Evolutionary conservation across 1,284 basidiomycete species (phyloP).

Genomic region (Agaricales sp.): DNA sequence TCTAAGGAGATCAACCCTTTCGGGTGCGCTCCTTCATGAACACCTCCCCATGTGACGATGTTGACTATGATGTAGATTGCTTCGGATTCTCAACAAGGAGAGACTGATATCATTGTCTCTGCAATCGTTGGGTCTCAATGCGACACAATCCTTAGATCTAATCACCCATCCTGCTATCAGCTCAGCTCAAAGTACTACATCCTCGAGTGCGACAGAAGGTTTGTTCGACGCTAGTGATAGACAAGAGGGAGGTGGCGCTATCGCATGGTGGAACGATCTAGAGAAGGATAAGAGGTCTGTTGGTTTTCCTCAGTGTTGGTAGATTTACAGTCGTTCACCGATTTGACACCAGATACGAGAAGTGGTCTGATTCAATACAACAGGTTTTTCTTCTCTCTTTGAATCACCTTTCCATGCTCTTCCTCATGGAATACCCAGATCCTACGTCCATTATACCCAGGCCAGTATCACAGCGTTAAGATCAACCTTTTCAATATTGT

Average conservation of each 20-base stretch:
- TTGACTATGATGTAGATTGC: not conserved
- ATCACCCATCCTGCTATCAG: conserved; percentile 55
- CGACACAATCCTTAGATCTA: conserved; percentile 40
- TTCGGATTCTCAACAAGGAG: conserved; percentile 56
- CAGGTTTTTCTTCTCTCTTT: conserved; percentile 25
- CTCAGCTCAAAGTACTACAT: conserved; percentile 31
- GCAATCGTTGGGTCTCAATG: conserved; percentile 44
- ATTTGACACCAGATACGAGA: conserved; percentile 37
- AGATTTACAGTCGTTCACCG: not conserved
- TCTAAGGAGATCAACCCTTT: conserved; percentile 65
- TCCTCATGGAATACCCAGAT: conserved; percentile 33
- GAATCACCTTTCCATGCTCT: conserved; percentile 2
- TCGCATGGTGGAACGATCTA: conserved; percentile 87
- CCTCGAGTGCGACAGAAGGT: conserved; percentile 18
- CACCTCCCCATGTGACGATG: not conserved
- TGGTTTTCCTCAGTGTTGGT: not conserved
- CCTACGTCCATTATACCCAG: conserved; percentile 62
- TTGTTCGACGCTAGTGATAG: conserved; percentile 72
- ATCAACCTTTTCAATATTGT: conserved; percentile 79
- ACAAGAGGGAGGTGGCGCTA: conserved; percentile 63
- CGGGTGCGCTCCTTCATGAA: conserved; percentile 46
- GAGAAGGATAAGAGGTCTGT: conserved; percentile 69
- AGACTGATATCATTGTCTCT: conserved; percentile 55
- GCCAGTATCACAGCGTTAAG: conserved; percentile 63
- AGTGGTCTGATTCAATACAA: conserved; percentile 41